Percentiles rank a stretch among this genome's conserved stretches.
Conservation (phyloP, 768 basidiomycete species). For the Serendipita vermifera region DNA sequence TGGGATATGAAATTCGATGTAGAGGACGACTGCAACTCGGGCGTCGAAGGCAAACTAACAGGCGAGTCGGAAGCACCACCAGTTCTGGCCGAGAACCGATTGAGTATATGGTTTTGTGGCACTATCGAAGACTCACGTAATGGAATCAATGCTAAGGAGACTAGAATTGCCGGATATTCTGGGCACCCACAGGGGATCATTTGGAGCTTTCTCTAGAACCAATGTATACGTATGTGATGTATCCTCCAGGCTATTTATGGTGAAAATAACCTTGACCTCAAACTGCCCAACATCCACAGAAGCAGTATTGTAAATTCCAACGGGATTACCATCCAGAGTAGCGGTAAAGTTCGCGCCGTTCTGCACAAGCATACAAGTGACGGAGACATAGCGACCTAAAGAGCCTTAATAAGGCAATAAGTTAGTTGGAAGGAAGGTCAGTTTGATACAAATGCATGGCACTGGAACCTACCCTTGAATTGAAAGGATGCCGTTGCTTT, state of each 20-base stretch:
- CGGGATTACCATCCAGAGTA: background rate
- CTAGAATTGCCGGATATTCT: background rate
- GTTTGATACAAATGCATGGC: too few species aligned
- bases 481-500: too few species aligned
- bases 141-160: background rate
- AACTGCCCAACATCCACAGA: background rate
- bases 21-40: too few species aligned
- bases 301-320: background rate
- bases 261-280: background rate
- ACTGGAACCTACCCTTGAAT: too few species aligned
- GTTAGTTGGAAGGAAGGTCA: too few species aligned
- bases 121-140: too few species aligned
- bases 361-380: background rate
- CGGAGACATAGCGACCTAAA: background rate
- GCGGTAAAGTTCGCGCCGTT: background rate
- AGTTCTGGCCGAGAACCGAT: too few species aligned
- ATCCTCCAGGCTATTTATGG: background rate
- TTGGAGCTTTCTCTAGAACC: background rate
- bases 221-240: background rate
- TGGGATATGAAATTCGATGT: too few species aligned
- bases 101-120: too few species aligned
- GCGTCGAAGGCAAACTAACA: too few species aligned
- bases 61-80: too few species aligned
- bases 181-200: background rate
- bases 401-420: too few species aligned